These are phyloP conservation scores for Brassica balearica DNA, from an alignment of 441 rosid species.

Conservation along the genomic window DNA sequence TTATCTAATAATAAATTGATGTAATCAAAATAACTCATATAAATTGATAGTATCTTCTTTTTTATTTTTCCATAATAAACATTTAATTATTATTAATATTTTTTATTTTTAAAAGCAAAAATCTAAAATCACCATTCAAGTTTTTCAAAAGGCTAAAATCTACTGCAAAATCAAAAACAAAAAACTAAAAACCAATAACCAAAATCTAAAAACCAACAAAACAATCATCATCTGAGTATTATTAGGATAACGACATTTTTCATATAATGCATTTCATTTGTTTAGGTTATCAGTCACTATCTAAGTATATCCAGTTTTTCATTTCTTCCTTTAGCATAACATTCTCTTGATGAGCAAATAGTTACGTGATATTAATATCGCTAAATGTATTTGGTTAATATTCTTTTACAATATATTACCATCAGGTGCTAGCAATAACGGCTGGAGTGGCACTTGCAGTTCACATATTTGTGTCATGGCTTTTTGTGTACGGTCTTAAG, in stretches of 20 bases:
- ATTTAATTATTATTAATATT: no score
- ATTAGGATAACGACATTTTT: not conserved
- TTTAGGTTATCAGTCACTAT: not conserved
- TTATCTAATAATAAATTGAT: no score
- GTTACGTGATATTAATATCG: not conserved
- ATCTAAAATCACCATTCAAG: no score
- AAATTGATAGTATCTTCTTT: no score
- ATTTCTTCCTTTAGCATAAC: not conserved
- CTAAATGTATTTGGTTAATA: not conserved
- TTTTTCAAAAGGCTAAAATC: no score
- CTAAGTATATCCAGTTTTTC: not conserved
- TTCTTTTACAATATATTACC: not conserved
- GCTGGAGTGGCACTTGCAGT: not conserved
- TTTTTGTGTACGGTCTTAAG: constrained; percentile 6
- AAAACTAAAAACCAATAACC: no score
- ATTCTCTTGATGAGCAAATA: not conserved
- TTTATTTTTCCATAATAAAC: no score
- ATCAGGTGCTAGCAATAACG: not conserved
- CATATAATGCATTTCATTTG: not conserved
- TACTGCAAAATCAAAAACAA: no score
- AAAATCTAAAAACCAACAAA: no score
- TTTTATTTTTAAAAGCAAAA: no score
- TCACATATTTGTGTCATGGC: constrained; percentile 11
- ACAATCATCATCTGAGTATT: no score
- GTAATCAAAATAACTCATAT: no score